Evolutionary conservation across 345 rosid species (phyloP), one percentile per base, ranked within the genome.

Genomic region (Kandelia obovata): DNA sequence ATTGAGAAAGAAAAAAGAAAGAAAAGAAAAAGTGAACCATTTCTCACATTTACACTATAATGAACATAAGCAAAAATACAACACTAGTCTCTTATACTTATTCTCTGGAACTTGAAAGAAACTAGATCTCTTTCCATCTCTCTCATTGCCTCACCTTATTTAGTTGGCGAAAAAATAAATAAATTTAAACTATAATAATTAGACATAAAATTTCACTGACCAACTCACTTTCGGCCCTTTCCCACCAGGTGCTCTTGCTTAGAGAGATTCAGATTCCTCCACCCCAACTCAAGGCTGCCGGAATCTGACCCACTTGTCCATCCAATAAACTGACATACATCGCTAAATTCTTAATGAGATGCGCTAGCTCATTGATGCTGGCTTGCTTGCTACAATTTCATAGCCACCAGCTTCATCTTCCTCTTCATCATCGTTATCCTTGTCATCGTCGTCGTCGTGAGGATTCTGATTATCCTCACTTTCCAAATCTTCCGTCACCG

Each of bases 321-420:
- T 43, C 8, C 49, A 43, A 2, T 43, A 13, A 43, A 43, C 49
- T 13, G 49, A 13, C 49, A 43, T 43, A 15, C 49, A 3, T 34
- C n/a, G 4, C 31, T 47, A 0, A 7, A 34, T 30, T 35, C 37
- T 53, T 34, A 65, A 17, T 55, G 53, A 28, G 64, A 61, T 20
- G 69, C 32, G 25, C 58, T n/a, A n/a, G 73, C 61, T 64, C 66
- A 60, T 57, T 65, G 85, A 69, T 43, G 89, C 16, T 78, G 59
- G 62, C 75, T 79, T 84, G 73, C 78, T 90, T 2, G 87, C 80
- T 55, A 88, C 88, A 62, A 83, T 70, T 77, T 85, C 93, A 65
- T 83, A 88, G 63, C 72, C 89, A 53, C 82, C 83, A 15, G 77
- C 87, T 74, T 76, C 86, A 28, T 83, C 82, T 20, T 80, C 89